A percentile compares a stretch with the other conserved stretches of the same genome.
phyloP scores from a whole-genome alignment of 805 yeast species.

The Ogataea glucozyma region DNA sequence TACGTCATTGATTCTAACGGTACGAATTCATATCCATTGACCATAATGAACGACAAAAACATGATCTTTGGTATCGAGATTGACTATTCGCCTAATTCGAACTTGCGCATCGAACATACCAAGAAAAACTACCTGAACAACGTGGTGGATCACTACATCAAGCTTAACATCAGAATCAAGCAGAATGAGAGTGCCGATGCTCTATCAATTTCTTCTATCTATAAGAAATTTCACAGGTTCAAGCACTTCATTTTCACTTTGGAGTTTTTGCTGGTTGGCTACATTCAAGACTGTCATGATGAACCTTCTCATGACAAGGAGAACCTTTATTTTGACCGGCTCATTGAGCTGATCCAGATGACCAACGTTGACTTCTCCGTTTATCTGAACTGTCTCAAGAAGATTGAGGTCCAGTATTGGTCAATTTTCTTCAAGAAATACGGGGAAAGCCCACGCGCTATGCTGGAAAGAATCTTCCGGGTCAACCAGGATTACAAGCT shows the following conservation, averaged over 20 bases:
- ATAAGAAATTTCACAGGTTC: constrained; percentile 40
- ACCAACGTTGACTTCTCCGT: constrained; percentile 37
- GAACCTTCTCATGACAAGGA: constrained; percentile 30
- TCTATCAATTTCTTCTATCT: constrained; percentile 32
- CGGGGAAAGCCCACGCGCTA: constrained; percentile 45
- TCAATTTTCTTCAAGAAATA: constrained; percentile 43
- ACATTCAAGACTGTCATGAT: constrained; percentile 35
- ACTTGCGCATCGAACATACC: constrained; percentile 34
- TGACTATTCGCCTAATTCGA: constrained; percentile 32
- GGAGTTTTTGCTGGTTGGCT: constrained; percentile 48
- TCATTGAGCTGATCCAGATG: constrained; percentile 36
- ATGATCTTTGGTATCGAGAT: constrained; percentile 51
- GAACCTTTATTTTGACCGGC: constrained; percentile 31
- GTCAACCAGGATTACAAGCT: constrained; percentile 43
- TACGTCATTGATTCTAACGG: constrained; percentile 31
- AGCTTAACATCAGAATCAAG: constrained; percentile 28
- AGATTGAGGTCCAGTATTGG: constrained; percentile 57
- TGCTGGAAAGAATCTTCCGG: constrained; percentile 42
- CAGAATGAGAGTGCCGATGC: constrained; percentile 25
- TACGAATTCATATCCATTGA: constrained; percentile 49
- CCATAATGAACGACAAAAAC: constrained; percentile 47
- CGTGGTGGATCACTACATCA: constrained; percentile 49
- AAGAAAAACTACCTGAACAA: constrained; percentile 47
- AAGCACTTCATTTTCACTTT: constrained; percentile 49
- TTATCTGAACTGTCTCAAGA: constrained; percentile 53